A percentile compares a stretch with the other conserved stretches of the same genome.
Conservation (phyloP, 2,329 filamentous ascomycete species). For the Ophidiomyces ophidiicola region DNA sequence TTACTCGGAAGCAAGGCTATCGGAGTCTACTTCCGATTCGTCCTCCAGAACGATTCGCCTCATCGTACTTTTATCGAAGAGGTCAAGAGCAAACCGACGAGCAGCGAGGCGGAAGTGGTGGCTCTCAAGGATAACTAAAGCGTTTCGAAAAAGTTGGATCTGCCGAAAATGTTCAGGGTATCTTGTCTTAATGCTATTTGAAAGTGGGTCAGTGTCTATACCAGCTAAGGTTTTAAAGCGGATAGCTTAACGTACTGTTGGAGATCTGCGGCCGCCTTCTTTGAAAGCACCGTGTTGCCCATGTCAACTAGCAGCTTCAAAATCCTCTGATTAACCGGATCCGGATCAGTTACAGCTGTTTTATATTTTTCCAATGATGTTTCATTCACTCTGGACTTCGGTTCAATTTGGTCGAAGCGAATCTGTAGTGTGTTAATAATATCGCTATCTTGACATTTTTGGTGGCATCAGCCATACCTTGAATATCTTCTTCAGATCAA, state of each 20-base stretch:
- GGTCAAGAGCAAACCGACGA: slow-evolving; percentile 77
- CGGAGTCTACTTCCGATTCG: slow-evolving; percentile 37
- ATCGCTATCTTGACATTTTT: not conserved
- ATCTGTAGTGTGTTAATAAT: slow-evolving; percentile 17
- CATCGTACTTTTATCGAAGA: slow-evolving; percentile 86
- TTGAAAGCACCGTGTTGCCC: slow-evolving; percentile 85
- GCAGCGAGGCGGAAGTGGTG: slow-evolving; percentile 83
- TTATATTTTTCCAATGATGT: slow-evolving; percentile 37
- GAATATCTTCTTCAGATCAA: slow-evolving; percentile 65
- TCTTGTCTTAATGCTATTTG: slow-evolving; percentile 54
- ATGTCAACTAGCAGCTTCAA: slow-evolving; percentile 76
- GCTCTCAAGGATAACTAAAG: slow-evolving; percentile 71
- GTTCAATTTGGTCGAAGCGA: slow-evolving; percentile 28
- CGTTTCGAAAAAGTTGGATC: slow-evolving; percentile 67
- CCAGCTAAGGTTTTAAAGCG: not conserved
- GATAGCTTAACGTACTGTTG: slow-evolving; percentile 38
- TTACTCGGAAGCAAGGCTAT: slow-evolving; percentile 13
- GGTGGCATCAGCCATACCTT: slow-evolving; percentile 42
- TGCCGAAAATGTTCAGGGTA: slow-evolving; percentile 65
- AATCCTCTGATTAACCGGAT: slow-evolving; percentile 60
- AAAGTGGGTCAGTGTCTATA: not conserved
- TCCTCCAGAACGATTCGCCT: slow-evolving; percentile 71
- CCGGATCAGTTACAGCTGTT: slow-evolving; percentile 47
- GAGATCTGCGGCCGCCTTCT: slow-evolving; percentile 71
- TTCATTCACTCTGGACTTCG: slow-evolving; percentile 34